Evolutionary conservation across 768 basidiomycete genomes (phyloP), one percentile per base, ranked within the genome.

Genomic region (Mycena rebaudengoi): DNA sequence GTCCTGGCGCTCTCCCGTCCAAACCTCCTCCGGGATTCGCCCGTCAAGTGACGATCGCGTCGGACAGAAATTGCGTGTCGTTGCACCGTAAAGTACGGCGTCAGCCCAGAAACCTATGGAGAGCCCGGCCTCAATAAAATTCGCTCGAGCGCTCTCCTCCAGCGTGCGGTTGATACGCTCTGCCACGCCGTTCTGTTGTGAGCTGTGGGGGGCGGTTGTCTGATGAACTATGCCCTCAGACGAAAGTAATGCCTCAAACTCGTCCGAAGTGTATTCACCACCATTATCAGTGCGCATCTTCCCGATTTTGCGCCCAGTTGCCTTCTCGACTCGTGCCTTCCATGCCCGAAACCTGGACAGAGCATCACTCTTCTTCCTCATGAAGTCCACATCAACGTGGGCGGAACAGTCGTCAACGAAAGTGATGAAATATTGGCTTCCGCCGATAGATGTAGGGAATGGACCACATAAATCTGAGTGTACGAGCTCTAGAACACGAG

Each of bases 181-280:
- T 0, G 76, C 78, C 1, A 78, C 51, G 0, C 79, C 73, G 33
- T 78, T 78, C 32, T 80, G 73, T 10, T 66, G 43, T 0, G 75
- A 76, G 4, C 71, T 69, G 21, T 78, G 72, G 0, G 75, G 75
- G 0, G 68, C 67, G 0, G 74, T 79, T 0, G 62, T 65, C n/a
- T 80, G 69, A 0, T 74, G 21, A 1, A 71, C 57, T 2, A 80
- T 75, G 0, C 77, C 75, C 0, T 69, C 58, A 0, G 50, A 4
- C 0, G 21, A 32, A 33, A 70, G 73, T 28, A 66, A 74, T 0
- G 25, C 25, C 11, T 69, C 40, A 16, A 73, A 52, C 16, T 45
- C 41, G 2, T 52, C 33, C 28, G 71, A 72, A 1, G 72, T 48
- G 23, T 68, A 70, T 48, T 76, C 74, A 5, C 41, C 65, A 2